Conservation (phyloP, 305 asterid genomes). For the Plantago lanceolata region DNA sequence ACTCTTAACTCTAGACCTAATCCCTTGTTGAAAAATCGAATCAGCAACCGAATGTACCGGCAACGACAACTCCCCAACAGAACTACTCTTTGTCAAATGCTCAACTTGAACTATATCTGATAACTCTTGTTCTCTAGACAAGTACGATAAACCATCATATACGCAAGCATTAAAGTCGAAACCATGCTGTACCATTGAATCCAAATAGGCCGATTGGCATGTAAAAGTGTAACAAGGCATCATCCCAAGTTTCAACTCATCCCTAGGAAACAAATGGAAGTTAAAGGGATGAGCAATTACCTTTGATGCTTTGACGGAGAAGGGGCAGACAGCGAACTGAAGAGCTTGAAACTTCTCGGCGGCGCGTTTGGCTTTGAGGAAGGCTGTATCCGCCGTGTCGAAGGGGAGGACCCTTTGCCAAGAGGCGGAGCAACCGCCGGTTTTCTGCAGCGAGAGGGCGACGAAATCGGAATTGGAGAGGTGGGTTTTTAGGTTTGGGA, state of each 20-base stretch:
- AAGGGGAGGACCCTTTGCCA: constrained; percentile 74
- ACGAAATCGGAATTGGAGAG: constrained; percentile 59
- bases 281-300: constrained; percentile 79
- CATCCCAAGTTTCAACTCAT: constrained; percentile 80
- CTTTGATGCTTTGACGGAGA: constrained; percentile 56
- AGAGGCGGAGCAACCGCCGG: constrained; percentile 70
- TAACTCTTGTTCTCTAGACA: constrained; percentile 85
- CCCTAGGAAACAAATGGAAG: constrained; percentile 92
- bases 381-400: constrained; percentile 68
- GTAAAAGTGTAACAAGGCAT: constrained; percentile 86
- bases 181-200: constrained; percentile 74
- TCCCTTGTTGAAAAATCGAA: constrained; percentile 63
- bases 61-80: constrained; percentile 31
- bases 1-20: constrained; percentile 60
- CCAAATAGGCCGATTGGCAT: constrained; percentile 71
- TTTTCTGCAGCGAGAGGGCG: constrained; percentile 66
- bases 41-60: constrained; percentile 71
- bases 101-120: constrained; percentile 45
- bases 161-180: constrained; percentile 94
- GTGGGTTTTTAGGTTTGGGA: constrained; percentile 45
- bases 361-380: constrained; percentile 57
- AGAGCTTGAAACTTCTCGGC: constrained; percentile 79
- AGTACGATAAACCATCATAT: constrained; percentile 77
- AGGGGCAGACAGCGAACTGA: constrained; percentile 90
- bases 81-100: constrained; percentile 30